These are phyloP conservation scores for Paracoccidioides brasiliensis DNA, from an alignment of 2,329 filamentous ascomycete species.

Conservation along the genomic window DNA sequence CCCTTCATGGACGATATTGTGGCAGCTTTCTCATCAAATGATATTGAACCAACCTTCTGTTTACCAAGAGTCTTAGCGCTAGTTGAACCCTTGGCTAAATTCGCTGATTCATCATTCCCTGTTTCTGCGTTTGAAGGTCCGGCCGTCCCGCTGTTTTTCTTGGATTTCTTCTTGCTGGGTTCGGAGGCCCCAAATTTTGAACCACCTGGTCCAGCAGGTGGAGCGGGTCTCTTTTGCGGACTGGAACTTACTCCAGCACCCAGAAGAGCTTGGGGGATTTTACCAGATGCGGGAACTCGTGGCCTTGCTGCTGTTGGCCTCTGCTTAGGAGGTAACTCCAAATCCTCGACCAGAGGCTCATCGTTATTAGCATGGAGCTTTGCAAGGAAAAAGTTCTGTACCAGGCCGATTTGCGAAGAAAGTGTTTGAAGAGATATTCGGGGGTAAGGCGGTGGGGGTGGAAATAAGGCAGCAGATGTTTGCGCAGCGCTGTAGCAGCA, in stretches of 20 bases:
- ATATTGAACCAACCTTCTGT: constrained; percentile 27
- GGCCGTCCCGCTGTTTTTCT: constrained; percentile 27
- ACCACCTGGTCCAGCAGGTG: constrained; percentile 15
- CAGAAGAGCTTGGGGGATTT: constrained; percentile 26
- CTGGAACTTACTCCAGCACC: constrained; percentile 21
- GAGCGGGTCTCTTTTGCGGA: constrained; percentile 29
- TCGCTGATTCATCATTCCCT: constrained; percentile 24
- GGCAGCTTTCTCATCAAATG: constrained; percentile 7
- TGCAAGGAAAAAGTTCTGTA: constrained; percentile 80
- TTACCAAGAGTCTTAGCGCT: constrained; percentile 40
- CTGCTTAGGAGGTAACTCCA: constrained; percentile 88
- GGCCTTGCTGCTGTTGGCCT: constrained; percentile 37
- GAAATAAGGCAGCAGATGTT: constrained; percentile 47
- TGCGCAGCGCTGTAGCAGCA: constrained; percentile 19
- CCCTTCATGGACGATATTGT: constrained; percentile 8
- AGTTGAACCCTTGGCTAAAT: constrained; percentile 12
- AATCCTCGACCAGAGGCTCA: constrained; percentile 78
- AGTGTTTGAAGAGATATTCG: constrained; percentile 69
- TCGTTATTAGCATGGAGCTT: constrained; percentile 77
- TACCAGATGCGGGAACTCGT: constrained; percentile 34
- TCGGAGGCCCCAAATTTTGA: constrained; percentile 20
- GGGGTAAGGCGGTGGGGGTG: constrained; percentile 56
- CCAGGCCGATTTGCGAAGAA: constrained; percentile 67
- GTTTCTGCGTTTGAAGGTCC: constrained; percentile 23
- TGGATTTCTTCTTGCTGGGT: constrained; percentile 31